Base-by-base conservation (phyloP, 306 rosid species). In the Glycine tomentella region DNA sequence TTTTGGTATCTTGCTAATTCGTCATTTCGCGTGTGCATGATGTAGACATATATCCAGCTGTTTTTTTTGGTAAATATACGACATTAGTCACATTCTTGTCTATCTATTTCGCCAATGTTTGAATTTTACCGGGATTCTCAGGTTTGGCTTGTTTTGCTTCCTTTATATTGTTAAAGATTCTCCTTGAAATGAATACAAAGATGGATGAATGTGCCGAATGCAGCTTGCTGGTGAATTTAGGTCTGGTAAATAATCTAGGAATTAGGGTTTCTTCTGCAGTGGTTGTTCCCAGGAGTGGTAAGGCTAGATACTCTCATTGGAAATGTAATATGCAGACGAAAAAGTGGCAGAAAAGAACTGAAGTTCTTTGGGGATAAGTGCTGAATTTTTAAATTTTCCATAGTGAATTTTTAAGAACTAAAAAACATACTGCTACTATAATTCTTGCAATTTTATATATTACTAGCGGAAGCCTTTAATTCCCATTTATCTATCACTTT, bases 211-310 rank as follows among this genome's bases (percentile, higher is more conserved):
- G 13, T 9, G 12, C 1, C 6, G 31, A 49, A 67, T 17, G 42
- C 36, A 69, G 69, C 33, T 75, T 17, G 46, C 31, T 1, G 25
- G 65, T 79, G 65, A 74, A 73, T 45, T 72, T 77, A 76, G 83
- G 83, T 75, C 81, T 83, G 78, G 68, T 17, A 46, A 79, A 44
- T 76, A 52, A 51, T 72, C 83, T 84, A 81, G 76, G 85, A 81
- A 75, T 84, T 88, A 88, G 85, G 91, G 91, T 82, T 88, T 88
- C 75, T 66, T 59, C 42, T 46, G 77, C 68, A 72, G 56, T 69
- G 44, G 8, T 55, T 25, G 31, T 25, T 25, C 31, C 31, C 31
- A 36, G 38, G 8, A 51, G 17, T 77, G 55, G 31, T 25, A 25
- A 55, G 51, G 62, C 13, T 40, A 67, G 49, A 25, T 16, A 12